Evolutionary conservation across 2,329 filamentous ascomycete genomes (phyloP).

Genomic region (Cercospora berteroae): DNA sequence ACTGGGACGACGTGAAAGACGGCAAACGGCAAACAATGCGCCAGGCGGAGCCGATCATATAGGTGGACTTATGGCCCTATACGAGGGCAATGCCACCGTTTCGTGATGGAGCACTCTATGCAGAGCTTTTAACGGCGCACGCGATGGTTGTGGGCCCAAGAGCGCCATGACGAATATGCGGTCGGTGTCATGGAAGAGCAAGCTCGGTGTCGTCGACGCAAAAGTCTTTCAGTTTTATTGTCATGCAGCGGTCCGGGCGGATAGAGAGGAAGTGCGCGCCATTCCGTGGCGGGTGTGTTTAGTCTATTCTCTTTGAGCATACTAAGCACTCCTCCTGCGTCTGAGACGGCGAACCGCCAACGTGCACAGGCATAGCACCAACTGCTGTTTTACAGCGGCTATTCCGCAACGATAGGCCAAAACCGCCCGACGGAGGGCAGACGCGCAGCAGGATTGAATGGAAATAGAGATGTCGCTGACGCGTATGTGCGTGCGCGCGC

Average conservation of each 20-base stretch:
- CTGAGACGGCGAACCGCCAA: slow-evolving; percentile 14
- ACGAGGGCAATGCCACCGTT: background rate
- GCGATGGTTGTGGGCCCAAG: background rate
- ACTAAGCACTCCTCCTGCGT: slow-evolving; percentile 8
- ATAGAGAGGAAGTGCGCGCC: background rate
- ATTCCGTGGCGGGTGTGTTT: background rate
- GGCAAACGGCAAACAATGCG: background rate
- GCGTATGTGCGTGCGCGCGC: background rate
- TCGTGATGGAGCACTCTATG: background rate
- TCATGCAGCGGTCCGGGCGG: background rate
- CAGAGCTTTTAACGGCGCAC: background rate
- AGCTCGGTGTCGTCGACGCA: background rate
- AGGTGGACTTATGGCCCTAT: background rate
- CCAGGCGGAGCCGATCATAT: background rate
- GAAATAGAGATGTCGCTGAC: background rate
- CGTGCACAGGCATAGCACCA: slow-evolving; percentile 12
- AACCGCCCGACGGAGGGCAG: background rate
- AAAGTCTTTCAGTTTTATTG: background rate
- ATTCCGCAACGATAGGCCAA: slow-evolving; percentile 3
- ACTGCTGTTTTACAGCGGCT: slow-evolving; percentile 3
- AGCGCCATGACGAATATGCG: background rate
- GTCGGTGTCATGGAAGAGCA: background rate
- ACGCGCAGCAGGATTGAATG: background rate
- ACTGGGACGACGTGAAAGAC: background rate
- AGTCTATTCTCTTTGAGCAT: slow-evolving; percentile 2